phyloP scores from a whole-genome alignment of 306 rosid species.

The Citrullus colocynthis region DNA sequence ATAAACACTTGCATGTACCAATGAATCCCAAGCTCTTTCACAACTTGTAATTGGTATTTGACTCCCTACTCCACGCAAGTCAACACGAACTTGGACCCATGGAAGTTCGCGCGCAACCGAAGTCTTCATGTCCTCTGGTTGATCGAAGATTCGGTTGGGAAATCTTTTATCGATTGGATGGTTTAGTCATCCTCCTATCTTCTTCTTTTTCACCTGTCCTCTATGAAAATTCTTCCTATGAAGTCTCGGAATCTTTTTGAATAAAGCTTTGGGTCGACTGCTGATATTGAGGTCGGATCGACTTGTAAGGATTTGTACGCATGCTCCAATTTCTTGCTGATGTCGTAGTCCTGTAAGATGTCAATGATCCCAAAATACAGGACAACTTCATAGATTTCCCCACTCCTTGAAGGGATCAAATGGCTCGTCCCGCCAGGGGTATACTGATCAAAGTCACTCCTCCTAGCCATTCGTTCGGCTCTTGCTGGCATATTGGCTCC shows the following conservation, averaged over 20 bases:
- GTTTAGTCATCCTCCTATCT: not conserved
- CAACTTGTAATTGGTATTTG: not conserved
- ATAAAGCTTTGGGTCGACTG: slow-evolving; percentile 94
- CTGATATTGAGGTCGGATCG: slow-evolving; percentile 78
- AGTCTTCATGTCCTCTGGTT: not conserved
- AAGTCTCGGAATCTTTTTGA: slow-evolving; percentile 89
- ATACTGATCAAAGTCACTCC: slow-evolving; percentile 80
- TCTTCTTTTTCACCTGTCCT: slow-evolving; percentile 42
- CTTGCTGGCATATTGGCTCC: slow-evolving; percentile 98
- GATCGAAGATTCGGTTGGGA: not conserved
- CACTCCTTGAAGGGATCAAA: slow-evolving; percentile 53
- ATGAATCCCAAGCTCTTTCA: not conserved
- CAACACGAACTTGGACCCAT: not conserved
- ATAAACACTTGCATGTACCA: not conserved
- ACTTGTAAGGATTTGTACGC: slow-evolving; percentile 90
- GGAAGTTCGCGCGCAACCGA: not conserved
- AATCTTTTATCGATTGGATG: not conserved
- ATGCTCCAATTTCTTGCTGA: slow-evolving; percentile 90
- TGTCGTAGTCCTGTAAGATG: slow-evolving; percentile 89
- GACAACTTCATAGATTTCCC: slow-evolving; percentile 59
- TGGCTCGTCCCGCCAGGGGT: slow-evolving; percentile 47
- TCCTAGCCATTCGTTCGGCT: slow-evolving; percentile 76
- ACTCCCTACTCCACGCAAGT: not conserved
- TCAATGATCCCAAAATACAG: slow-evolving; percentile 88
- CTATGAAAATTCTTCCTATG: slow-evolving; percentile 63